Base-by-base conservation (phyloP, 192 early-diverging fungal genomes). In the Coemansia sp. region DNA sequence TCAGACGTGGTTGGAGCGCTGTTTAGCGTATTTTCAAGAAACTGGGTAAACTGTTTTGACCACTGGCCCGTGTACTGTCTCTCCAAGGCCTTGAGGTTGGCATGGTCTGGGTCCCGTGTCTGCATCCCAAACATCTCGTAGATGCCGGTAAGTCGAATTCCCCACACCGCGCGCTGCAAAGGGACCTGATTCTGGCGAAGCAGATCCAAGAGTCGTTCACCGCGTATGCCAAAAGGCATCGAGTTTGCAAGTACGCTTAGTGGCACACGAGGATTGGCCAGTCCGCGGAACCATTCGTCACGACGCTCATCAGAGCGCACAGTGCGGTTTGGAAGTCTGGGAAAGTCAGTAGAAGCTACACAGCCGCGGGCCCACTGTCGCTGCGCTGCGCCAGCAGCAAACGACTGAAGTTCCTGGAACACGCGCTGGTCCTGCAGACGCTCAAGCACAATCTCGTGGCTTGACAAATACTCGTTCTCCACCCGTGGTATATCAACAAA, bases 81-180 rank as follows among this genome's bases (percentile, higher is more conserved):
- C 61, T 69, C 71, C 21, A 72, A 60, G 7, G 67, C 52, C 37
- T 63, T 72, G 62, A 76, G 57, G 5, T 47, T 52, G 15, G 57
- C 40, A 36, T 69, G 78, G 40, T 72, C 70, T 5, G 67, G 69
- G 5, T 40, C 64, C 26, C 73, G 68, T 40, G 72, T 75, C 64
- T 72, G 73, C 73, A 62, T 62, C 6, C 66, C 73, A 40, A 69
- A 49, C 84, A 90, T 87, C 70, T 88, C 88, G 26, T 85, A 85
- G 26, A 89, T 67, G 8, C 89, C 90, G 11, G 87, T 82, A 26
- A 90, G 80, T 45, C 90, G 87, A 26, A 91, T 89, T 41, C 86
- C 88, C 91, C 91, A 93, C 8, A 89, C 68, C 0, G 91, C 88
- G 12, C 90, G 77, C 21, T 83, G 68, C 47, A 89, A 67, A 0